phyloP scores from a whole-genome alignment of 2,329 filamentous ascomycete species.

The Aspergillus sp. region DNA sequence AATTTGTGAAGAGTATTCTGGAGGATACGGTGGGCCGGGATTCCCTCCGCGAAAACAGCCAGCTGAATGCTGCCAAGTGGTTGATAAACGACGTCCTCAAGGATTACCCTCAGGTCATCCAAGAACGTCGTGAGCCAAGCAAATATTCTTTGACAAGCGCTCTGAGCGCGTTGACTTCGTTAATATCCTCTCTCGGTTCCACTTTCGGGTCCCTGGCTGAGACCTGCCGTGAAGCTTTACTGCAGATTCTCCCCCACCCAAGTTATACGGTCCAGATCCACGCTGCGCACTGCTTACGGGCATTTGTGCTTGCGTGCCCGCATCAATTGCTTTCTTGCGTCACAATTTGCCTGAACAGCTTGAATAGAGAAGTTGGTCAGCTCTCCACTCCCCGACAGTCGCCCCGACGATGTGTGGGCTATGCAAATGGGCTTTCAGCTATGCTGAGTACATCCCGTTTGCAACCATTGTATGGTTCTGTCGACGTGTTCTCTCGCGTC shows the following conservation, averaged over 20 bases:
- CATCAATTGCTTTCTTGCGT: slow-evolving; percentile 88
- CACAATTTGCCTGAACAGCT: slow-evolving; percentile 94
- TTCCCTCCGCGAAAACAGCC: slow-evolving; percentile 85
- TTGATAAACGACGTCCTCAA: slow-evolving; percentile 87
- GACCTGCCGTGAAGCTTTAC: slow-evolving; percentile 75
- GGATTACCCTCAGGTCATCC: slow-evolving; percentile 86
- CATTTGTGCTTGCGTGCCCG: slow-evolving; percentile 85
- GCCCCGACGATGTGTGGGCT: slow-evolving; percentile 80
- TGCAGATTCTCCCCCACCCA: slow-evolving; percentile 89
- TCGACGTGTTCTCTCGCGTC: slow-evolving; percentile 91
- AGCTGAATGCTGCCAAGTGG: slow-evolving; percentile 75
- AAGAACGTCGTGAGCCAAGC: slow-evolving; percentile 81
- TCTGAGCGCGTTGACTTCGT: slow-evolving; percentile 73
- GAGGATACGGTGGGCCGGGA: slow-evolving; percentile 78
- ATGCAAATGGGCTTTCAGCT: slow-evolving; percentile 86
- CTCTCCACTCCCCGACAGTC: slow-evolving; percentile 74
- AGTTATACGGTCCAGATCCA: slow-evolving; percentile 96
- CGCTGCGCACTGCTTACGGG: slow-evolving; percentile 79
- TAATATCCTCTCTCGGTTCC: slow-evolving; percentile 78
- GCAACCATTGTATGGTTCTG: slow-evolving; percentile 88
- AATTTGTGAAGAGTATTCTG: slow-evolving; percentile 78
- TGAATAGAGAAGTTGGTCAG: slow-evolving; percentile 79
- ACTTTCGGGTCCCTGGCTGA: slow-evolving; percentile 79
- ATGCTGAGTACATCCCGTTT: slow-evolving; percentile 85
- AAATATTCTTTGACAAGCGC: slow-evolving; percentile 82